Evolutionary conservation across 345 rosid genomes (phyloP).

Genomic region (Aethionema arabicum): DNA sequence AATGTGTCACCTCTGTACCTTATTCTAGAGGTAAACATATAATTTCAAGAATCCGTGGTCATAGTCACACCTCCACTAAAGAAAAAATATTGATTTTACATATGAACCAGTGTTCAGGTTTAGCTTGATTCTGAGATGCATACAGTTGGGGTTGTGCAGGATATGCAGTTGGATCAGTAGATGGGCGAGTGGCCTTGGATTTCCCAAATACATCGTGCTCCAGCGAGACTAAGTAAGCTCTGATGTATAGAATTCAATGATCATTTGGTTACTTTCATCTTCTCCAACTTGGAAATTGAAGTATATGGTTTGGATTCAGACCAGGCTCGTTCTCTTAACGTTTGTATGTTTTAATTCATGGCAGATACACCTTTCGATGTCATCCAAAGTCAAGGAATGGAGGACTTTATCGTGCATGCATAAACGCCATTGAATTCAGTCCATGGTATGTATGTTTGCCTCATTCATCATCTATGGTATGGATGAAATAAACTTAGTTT

Average conservation of each 20-base stretch:
- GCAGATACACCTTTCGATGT: slow-evolving; percentile 75
- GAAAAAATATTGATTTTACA: not conserved
- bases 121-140: slow-evolving; percentile 24
- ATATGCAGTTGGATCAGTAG: slow-evolving; percentile 83
- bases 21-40: slow-evolving; percentile 56
- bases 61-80: not conserved
- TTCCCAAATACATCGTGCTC: slow-evolving; percentile 46
- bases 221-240: slow-evolving; percentile 50
- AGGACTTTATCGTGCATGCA: slow-evolving; percentile 50
- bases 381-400: slow-evolving; percentile 68
- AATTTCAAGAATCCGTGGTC: slow-evolving; percentile 16
- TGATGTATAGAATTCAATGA: not conserved
- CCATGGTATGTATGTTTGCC: slow-evolving; percentile 30
- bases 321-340: slow-evolving; percentile 1
- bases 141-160: slow-evolving; percentile 44
- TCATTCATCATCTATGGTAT: slow-evolving; percentile 7
- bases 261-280: slow-evolving; percentile 2
- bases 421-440: slow-evolving; percentile 64
- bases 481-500: slow-evolving; percentile 7
- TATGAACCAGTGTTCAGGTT: not conserved
- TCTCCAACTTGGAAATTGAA: not conserved
- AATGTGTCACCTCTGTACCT: slow-evolving; percentile 60
- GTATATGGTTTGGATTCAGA: not conserved
- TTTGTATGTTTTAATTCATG: slow-evolving; percentile 1
- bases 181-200: slow-evolving; percentile 75